Evolutionary conservation across 768 basidiomycete genomes (phyloP), one percentile per base, ranked within the genome.

Genomic region (Suillus lakei): DNA sequence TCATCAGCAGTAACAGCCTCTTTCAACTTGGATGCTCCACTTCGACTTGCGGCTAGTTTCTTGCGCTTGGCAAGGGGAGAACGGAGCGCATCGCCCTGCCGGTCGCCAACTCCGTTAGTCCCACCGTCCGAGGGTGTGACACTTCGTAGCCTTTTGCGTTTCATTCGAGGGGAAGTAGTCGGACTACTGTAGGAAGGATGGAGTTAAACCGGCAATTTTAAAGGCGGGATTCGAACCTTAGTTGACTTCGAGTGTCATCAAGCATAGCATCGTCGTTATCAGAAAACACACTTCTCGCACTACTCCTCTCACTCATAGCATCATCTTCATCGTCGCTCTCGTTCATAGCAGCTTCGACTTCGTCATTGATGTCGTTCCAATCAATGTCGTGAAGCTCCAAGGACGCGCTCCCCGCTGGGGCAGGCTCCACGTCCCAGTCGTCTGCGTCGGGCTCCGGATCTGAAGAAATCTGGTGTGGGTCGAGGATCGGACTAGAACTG

Each of bases 331-430:
- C 89, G 66, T 91, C 88, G 67, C 88, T 89, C 81, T 92, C 91
- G 67, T 88, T 90, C 86, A 96, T 88, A 44, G 92, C 90, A 50
- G 90, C 94, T 67, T 95, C 93, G 41, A 96, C 90, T 72, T 96
- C 96, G 65, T 91, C 87, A 72, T 93, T 92, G 69, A 93, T 90
- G 69, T 89, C 90, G 69, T 88, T 86, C 91, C 93, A 95, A 74
- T 94, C 84, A 63, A 93, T 88, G 54, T 87, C 87, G 64, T 78
- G 83, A 64, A 89, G 80, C 73, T 85, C 85, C 55, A 90, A 76
- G 18, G 65, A 67, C 23, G 70, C 28, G 43, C 72, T 78, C 18
- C 71, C 76, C 32, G 77, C 77, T 55, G 78, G 76, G 13, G 69
- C 64, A 34, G 74, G 76, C 60, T 78, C 81, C 68, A 82, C 80